Evolutionary conservation across 805 yeast species (phyloP), one percentile per base, ranked within the genome.

Genomic region (Candida qinlingensis): DNA sequence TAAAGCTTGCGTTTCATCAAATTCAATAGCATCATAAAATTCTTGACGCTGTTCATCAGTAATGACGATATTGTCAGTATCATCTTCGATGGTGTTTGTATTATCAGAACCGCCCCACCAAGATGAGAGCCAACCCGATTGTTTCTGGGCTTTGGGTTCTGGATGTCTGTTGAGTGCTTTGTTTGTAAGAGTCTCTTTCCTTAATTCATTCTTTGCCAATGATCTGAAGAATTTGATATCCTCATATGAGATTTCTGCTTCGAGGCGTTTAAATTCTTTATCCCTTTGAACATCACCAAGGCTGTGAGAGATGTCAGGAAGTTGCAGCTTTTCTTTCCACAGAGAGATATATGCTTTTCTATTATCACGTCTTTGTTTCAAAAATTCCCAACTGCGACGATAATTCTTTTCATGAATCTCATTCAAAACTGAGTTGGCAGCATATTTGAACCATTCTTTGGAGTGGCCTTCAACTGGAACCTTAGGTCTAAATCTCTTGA

Each of bases 11-110:
- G 73, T 66, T 52, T 91, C 96, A 56, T 91, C 87, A 56, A 83
- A 91, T 53, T 91, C 99, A 54, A 94, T 91, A 0, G 97, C 96
- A 51, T 88, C 96, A 60, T 89, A 91, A 25, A 94, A 72, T 50
- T 95, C 99, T 60, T 88, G 76, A 53, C 87, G 76, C 60, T 94
- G 97, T 55, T 90, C 96, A 11, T 88, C 96, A 0, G 94, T 80
- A 63, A 94, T 77, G 6, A 72, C 70, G 29, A 82, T 62, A 3
- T 73, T 69, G 7, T 69, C 63, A 4, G 72, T 70, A 6, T 68
- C 67, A 1, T 56, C 50, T 2, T 58, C 59, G 4, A 62, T 59
- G 3, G 63, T 42, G 4, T 56, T 41, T 13, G 53, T 41, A 19
- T 34, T 11, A 7, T 25, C 37, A 30, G 50, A 37, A 4, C 44